These are phyloP conservation scores for Macroventuria anomochaeta DNA, from an alignment of 2,329 filamentous ascomycete genomes.

Conservation along the genomic window DNA sequence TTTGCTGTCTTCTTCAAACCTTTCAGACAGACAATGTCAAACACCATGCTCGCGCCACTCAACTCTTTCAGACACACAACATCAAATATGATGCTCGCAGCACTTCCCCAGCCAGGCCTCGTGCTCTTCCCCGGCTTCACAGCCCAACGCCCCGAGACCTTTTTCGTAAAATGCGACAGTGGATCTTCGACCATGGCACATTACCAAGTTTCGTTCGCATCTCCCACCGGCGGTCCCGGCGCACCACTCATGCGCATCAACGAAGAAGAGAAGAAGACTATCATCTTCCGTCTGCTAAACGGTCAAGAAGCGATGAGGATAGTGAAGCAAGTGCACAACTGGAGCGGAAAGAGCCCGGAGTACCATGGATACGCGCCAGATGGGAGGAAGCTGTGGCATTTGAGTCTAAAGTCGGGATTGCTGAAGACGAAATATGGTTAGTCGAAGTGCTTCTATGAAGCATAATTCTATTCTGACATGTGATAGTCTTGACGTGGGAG, in stretches of 20 bases:
- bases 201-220: slow-evolving; percentile 14
- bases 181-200: slow-evolving; percentile 10
- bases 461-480: neutral
- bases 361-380: slow-evolving; percentile 25
- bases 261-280: slow-evolving; percentile 18
- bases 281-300: slow-evolving; percentile 21
- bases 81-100: slow-evolving; percentile 4
- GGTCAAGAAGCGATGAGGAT: slow-evolving; percentile 26
- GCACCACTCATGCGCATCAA: slow-evolving; percentile 21
- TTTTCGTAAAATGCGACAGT: slow-evolving; percentile 21
- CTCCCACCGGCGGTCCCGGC: slow-evolving; percentile 10
- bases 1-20: no score
- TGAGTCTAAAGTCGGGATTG: slow-evolving; percentile 18
- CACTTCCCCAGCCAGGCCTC: slow-evolving; percentile 24
- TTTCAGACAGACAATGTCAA: no score
- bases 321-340: slow-evolving; percentile 17
- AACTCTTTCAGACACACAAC: neutral
- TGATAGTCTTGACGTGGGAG: neutral
- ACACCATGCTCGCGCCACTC: no score
- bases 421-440: slow-evolving; percentile 24
- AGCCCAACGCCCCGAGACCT: slow-evolving; percentile 19
- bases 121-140: slow-evolving; percentile 22
- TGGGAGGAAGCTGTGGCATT: slow-evolving; percentile 20
- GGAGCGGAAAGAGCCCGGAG: slow-evolving; percentile 12
- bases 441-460: neutral